Evolutionary conservation across 768 basidiomycete genomes (phyloP), one percentile per base, ranked within the genome.

Genomic region (Leccinum broughii): DNA sequence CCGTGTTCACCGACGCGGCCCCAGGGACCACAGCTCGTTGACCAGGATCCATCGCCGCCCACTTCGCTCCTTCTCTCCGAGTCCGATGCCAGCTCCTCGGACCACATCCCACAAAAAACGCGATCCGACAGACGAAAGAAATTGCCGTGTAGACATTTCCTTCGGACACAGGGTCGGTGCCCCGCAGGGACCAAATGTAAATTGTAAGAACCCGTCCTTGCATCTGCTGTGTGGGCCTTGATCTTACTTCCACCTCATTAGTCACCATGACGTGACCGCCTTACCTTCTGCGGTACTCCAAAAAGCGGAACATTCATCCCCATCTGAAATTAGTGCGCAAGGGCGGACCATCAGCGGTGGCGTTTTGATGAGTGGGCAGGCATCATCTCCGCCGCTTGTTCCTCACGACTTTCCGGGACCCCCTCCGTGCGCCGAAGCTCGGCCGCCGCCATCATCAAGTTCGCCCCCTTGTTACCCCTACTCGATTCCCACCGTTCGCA

Each of bases 111-210:
- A 54, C 51, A 51, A 20, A 48, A 44, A 13, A 50, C 28, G 39
- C 51, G 9, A 10, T 17, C 10, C n/a, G 53, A 13, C 51, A 59
- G 14, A 39, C 61, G 57, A 68, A 75, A 74, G 57, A 80, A 74
- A 26, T 67, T 72, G 10, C 74, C 78, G 6, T 82, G 78, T 64
- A 73, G 74, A 54, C 76, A 78, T 62, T 80, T 77, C 65, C 62
- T 76, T 54, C 76, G 77, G 55, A 77, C 77, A 64, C 68, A 72
- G 22, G 78, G 78, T 1, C 75, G 74, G 75, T 82, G 80, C 64
- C 80, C 77, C 3, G 66, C 75, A 14, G 80, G 78, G 15, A 72
- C 76, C 37, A 63, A 70, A 7, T 82, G 78, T 62, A 74, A 67
- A 60, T 79, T 80, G 81, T 81, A 67, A 65, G 78, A 1, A 3